phyloP scores from a whole-genome alignment of 1,284 basidiomycete species.

The Trichosporon ovoides region DNA sequence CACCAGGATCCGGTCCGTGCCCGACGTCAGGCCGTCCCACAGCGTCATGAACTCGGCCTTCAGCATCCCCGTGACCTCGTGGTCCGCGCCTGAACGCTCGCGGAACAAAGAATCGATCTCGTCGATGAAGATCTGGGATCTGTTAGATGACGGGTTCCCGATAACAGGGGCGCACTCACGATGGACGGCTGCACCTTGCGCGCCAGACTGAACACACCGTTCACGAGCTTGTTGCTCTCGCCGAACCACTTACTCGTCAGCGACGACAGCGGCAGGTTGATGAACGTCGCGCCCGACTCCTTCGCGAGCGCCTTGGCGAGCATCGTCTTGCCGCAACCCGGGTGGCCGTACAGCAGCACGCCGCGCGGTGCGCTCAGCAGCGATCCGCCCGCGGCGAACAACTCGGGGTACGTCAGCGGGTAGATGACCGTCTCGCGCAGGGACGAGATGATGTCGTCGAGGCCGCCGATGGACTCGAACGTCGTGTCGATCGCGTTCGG shows the following conservation, averaged over 20 bases:
- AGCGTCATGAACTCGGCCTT: conserved; percentile 99
- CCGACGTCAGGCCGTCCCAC: conserved; percentile 94
- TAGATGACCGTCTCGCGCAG: conserved; percentile 95
- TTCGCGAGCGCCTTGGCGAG: conserved; percentile 91
- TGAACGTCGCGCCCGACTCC: conserved; percentile 94
- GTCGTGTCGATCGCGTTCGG: conserved; percentile 52
- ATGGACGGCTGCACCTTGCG: conserved; percentile 69
- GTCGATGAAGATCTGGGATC: conserved; percentile 63
- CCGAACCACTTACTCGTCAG: conserved; percentile 91
- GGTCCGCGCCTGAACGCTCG: conserved; percentile 78
- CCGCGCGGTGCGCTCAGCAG: conserved; percentile 57
- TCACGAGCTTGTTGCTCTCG: conserved; percentile 95
- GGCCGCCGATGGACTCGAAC: conserved; percentile 68
- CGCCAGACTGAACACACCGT: conserved; percentile 72
- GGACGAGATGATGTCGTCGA: conserved; percentile 85
- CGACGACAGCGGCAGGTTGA: conserved; percentile 68
- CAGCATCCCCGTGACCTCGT: conserved; percentile 99
- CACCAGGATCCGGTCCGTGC: conserved; percentile 74
- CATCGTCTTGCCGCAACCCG: conserved; percentile 93
- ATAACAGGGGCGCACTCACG: conserved; percentile 30
- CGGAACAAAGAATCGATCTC: conserved; percentile 85
- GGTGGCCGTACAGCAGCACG: conserved; percentile 81
- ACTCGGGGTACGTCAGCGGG: conserved; percentile 83
- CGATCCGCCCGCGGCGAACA: conserved; percentile 70
- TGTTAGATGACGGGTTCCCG: not conserved